A percentile compares a stretch with the other conserved stretches of the same genome.
These are phyloP conservation scores for Eimeria sp. DNA, from an alignment of 169 alveolate species.

Conservation along the genomic window DNA sequence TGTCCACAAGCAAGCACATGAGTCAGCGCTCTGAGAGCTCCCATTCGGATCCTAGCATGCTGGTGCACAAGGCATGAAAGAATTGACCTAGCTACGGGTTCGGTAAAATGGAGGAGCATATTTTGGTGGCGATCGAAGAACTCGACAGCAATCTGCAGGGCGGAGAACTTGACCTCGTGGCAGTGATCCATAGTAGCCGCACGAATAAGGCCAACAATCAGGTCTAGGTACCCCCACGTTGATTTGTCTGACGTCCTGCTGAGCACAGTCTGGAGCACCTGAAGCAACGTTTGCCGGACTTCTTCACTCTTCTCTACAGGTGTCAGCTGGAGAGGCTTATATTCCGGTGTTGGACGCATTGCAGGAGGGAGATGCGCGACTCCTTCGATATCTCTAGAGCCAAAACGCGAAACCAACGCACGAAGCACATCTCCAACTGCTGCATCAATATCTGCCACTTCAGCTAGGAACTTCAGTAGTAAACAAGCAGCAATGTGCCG, in stretches of 20 bases:
- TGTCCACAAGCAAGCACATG: constrained; percentile 92
- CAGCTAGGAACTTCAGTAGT: constrained; percentile 25
- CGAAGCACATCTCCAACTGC: constrained; percentile 34
- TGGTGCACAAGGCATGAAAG: constrained; percentile 92
- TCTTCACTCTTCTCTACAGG: constrained; percentile 82
- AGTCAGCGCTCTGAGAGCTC: constrained; percentile 93
- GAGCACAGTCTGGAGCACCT: constrained; percentile 28
- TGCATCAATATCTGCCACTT: constrained; percentile 17
- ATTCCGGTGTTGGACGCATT: constrained; percentile 81
- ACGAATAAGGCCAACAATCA: constrained; percentile 89
- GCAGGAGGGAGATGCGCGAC: constrained; percentile 81
- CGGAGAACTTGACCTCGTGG: constrained; percentile 90
- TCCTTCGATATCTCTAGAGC: constrained; percentile 79
- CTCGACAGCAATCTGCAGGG: constrained; percentile 85
- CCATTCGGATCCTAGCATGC: constrained; percentile 89
- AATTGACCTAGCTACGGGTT: constrained; percentile 90
- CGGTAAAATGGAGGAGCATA: constrained; percentile 91
- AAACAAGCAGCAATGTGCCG: constrained; percentile 30
- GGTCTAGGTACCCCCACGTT: constrained; percentile 85
- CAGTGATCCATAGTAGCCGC: constrained; percentile 95
- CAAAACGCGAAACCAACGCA: constrained; percentile 60
- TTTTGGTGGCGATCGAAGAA: constrained; percentile 87
- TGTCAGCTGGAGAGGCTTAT: constrained; percentile 78
- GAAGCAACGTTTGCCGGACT: constrained; percentile 53
- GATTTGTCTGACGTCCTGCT: constrained; percentile 64